Evolutionary conservation across 2,329 filamentous ascomycete species (phyloP).

Genomic region (Emmonsiellopsis sp.): DNA sequence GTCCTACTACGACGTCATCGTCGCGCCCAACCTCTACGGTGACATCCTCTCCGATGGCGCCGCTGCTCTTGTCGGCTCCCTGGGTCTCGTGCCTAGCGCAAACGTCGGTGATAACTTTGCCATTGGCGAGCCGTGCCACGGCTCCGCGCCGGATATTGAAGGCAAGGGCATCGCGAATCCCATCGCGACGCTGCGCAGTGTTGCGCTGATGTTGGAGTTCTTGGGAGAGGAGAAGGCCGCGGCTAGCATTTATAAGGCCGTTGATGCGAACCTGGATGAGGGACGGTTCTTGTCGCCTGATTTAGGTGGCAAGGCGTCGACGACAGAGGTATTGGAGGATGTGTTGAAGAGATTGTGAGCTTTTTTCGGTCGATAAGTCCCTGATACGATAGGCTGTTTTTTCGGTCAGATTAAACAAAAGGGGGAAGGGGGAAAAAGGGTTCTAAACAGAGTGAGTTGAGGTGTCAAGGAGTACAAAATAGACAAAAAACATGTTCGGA

Average conservation of each 20-base stretch:
- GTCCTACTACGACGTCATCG: constrained; percentile 90
- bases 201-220: constrained; percentile 94
- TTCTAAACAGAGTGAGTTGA: too few relatives aligned
- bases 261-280: constrained; percentile 82
- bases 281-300: constrained; percentile 78
- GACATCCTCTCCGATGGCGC: constrained; percentile 95
- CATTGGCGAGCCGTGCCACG: constrained; percentile 97
- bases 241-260: constrained; percentile 79
- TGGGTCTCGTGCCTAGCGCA: constrained; percentile 87
- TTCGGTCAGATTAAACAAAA: neutral
- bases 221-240: constrained; percentile 78
- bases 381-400: neutral
- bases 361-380: neutral
- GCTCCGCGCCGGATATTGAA: constrained; percentile 90
- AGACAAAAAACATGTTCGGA: too few relatives aligned
- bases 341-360: constrained; percentile 69
- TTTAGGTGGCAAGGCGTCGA: constrained; percentile 76
- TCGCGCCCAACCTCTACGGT: constrained; percentile 94
- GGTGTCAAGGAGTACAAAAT: too few relatives aligned
- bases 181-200: constrained; percentile 84
- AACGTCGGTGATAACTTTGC: constrained; percentile 93
- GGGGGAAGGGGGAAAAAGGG: too few relatives aligned
- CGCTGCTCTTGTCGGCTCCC: constrained; percentile 80
- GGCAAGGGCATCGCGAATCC: constrained; percentile 90
- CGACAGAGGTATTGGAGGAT: constrained; percentile 77